These are phyloP conservation scores for Monilinia vaccinii-corymbosi DNA, from an alignment of 2,329 filamentous ascomycete genomes.

Conservation along the genomic window DNA sequence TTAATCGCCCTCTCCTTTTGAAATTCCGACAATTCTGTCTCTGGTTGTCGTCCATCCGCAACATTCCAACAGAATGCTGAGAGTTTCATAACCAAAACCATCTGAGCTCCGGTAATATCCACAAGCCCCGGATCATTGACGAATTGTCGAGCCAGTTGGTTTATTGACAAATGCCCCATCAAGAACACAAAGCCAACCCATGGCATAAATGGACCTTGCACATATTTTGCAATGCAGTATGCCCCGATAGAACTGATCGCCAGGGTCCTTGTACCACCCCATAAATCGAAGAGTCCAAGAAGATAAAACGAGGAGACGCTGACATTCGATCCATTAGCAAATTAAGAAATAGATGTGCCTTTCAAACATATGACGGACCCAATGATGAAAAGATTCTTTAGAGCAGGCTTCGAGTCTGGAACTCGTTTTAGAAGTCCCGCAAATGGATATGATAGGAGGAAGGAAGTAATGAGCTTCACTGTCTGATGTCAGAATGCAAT, in stretches of 20 bases:
- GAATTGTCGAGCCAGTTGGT: conserved; percentile 75
- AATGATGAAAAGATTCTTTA: conserved; percentile 85
- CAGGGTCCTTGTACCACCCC: conserved; percentile 73
- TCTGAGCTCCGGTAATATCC: conserved; percentile 92
- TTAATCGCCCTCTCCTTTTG: conserved; percentile 76
- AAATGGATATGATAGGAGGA: conserved; percentile 86
- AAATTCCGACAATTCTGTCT: conserved; percentile 71
- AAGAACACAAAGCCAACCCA: conserved; percentile 91
- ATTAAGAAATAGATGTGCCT: neutral
- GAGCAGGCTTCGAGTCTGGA: conserved; percentile 71
- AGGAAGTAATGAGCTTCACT: conserved; percentile 92
- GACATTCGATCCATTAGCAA: conserved; percentile 11
- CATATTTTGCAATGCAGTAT: conserved; percentile 74
- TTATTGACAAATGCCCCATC: conserved; percentile 92
- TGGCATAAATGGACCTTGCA: conserved; percentile 90
- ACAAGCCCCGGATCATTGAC: conserved; percentile 55
- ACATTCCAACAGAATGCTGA: conserved; percentile 97
- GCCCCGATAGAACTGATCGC: conserved; percentile 69
- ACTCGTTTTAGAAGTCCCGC: conserved; percentile 82
- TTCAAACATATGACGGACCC: conserved; percentile 39
- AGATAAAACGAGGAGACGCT: conserved; percentile 84
- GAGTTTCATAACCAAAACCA: conserved; percentile 98
- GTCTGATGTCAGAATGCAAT: conserved; percentile 11
- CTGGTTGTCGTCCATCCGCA: conserved; percentile 76
- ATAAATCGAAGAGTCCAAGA: conserved; percentile 86